phyloP scores from a whole-genome alignment of 805 yeast species.

The Debaryomyces prosopidis region DNA sequence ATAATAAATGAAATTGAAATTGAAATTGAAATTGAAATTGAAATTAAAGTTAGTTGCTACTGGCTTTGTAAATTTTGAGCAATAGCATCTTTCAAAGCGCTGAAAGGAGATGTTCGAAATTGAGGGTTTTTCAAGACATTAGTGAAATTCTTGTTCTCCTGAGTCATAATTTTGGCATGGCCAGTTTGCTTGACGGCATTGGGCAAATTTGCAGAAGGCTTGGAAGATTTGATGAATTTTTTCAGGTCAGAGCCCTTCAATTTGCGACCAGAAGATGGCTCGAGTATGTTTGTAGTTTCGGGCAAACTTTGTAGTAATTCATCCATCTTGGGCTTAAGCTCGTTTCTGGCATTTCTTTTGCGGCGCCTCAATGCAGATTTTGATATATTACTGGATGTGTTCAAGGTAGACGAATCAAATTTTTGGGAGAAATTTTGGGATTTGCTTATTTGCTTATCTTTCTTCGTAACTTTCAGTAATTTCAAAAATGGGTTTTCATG shows the following conservation, averaged over 20 bases:
- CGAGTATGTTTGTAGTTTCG: slow-evolving; percentile 23
- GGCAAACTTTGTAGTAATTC: slow-evolving; percentile 59
- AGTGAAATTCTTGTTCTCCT: slow-evolving; percentile 61
- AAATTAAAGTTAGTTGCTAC: too few relatives aligned
- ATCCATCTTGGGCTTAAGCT: slow-evolving; percentile 64
- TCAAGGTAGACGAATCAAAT: slow-evolving; percentile 27
- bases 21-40: too few relatives aligned
- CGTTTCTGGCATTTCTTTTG: slow-evolving; percentile 58
- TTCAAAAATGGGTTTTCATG: slow-evolving; percentile 53
- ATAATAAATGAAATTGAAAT: too few relatives aligned
- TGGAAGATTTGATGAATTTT: slow-evolving; percentile 21
- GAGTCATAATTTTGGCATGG: slow-evolving; percentile 50
- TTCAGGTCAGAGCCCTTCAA: slow-evolving; percentile 3
- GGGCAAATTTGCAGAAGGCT: slow-evolving; percentile 44
- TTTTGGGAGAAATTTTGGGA: slow-evolving; percentile 36
- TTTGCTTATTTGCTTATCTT: slow-evolving; percentile 48
- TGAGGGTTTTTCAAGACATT: slow-evolving; percentile 53
- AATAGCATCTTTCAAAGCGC: slow-evolving; percentile 60
- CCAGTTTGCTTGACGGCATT: slow-evolving; percentile 45
- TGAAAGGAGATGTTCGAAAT: slow-evolving; percentile 64
- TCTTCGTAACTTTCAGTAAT: slow-evolving; percentile 52
- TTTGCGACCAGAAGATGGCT: slow-evolving; percentile 3
- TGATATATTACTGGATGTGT: slow-evolving; percentile 51
- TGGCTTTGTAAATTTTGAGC: slow-evolving; percentile 16
- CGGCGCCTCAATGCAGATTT: slow-evolving; percentile 68